phyloP scores from a whole-genome alignment of 2,329 filamentous ascomycete genomes.

The Cladophialophora yegresii region DNA sequence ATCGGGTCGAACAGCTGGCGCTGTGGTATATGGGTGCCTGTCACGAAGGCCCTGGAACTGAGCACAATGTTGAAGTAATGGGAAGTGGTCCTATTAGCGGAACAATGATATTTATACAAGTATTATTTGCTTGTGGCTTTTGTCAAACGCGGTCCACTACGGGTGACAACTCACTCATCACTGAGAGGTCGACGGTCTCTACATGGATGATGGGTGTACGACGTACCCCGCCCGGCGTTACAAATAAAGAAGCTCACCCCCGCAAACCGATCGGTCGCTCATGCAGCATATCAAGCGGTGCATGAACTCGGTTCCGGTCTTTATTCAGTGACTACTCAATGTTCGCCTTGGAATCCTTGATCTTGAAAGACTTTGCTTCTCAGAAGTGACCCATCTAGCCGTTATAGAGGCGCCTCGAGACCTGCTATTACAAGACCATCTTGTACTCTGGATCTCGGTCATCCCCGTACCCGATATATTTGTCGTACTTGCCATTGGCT shows the following conservation, averaged over 20 bases:
- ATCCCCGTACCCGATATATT: constrained; percentile 60
- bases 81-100: neutral
- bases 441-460: constrained; percentile 65
- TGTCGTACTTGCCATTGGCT: constrained; percentile 58
- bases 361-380: neutral
- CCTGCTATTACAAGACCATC: constrained; percentile 57
- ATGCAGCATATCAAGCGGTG: neutral
- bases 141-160: neutral
- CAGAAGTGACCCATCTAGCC: neutral
- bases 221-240: neutral
- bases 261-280: neutral
- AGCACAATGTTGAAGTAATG: neutral
- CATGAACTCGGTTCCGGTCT: neutral
- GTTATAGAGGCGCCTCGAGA: neutral
- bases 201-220: neutral
- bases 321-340: neutral
- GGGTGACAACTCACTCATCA: neutral
- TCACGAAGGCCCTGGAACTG: neutral
- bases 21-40: neutral
- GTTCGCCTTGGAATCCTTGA: neutral
- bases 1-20: neutral
- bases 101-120: neutral
- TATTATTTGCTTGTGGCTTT: neutral
- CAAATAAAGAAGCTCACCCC: neutral
- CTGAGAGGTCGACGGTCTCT: neutral